These are phyloP conservation scores for Vachellia collinsii DNA, from an alignment of 306 rosid species.

Conservation along the genomic window DNA sequence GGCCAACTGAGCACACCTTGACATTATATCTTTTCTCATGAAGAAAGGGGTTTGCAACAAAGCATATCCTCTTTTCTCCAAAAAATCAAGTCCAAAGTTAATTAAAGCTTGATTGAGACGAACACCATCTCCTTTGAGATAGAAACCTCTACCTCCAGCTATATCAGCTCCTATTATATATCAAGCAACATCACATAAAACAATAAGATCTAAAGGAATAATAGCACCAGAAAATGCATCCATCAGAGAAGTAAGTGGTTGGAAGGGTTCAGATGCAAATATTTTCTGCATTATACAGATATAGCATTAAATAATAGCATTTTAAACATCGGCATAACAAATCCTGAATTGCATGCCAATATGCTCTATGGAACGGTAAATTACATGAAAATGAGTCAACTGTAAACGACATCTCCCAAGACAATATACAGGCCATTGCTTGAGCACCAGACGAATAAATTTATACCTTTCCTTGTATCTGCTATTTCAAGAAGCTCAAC, in stretches of 20 bases:
- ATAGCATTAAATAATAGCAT: not conserved
- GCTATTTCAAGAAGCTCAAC: slow-evolving; percentile 79
- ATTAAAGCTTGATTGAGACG: slow-evolving; percentile 95
- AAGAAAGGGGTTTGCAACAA: slow-evolving; percentile 88
- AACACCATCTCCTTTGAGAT: slow-evolving; percentile 91
- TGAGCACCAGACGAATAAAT: not conserved
- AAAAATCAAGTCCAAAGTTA: slow-evolving; percentile 82
- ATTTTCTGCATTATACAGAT: not conserved
- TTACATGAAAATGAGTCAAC: not conserved
- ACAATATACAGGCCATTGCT: not conserved
- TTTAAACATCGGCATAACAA: not conserved
- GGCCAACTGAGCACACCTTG: slow-evolving; percentile 95
- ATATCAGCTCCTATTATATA: slow-evolving; percentile 74
- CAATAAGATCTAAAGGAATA: not conserved
- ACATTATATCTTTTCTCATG: slow-evolving; percentile 94
- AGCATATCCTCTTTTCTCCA: slow-evolving; percentile 76
- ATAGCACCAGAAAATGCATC: not conserved
- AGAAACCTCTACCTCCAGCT: slow-evolving; percentile 97
- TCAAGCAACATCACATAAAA: slow-evolving; percentile 22
- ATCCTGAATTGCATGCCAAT: not conserved
- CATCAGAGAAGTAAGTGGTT: not conserved
- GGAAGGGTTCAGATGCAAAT: slow-evolving; percentile 1
- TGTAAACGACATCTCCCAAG: not conserved
- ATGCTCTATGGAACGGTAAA: not conserved
- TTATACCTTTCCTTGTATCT: slow-evolving; percentile 62